Evolutionary conservation across 306 rosid species (phyloP).

Genomic region (Cicer pinnatifidum): DNA sequence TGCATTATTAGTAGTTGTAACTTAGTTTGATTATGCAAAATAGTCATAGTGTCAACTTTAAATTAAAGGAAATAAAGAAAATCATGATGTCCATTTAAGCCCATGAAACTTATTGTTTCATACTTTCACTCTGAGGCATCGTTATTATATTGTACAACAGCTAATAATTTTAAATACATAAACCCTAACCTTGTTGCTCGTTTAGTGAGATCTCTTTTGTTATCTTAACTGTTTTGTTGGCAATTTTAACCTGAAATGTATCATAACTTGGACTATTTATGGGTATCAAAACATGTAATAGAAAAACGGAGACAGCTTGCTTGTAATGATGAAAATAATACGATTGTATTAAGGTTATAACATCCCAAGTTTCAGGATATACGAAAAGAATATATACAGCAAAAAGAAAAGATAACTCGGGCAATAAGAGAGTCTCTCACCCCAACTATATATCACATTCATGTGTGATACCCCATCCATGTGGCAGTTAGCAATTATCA

Average conservation of each 20-base stretch:
- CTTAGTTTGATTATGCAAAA: conserved; percentile 39
- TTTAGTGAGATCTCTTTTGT: not conserved
- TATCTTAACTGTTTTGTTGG: not conserved
- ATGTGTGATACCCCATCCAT: too few species aligned
- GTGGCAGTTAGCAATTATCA: too few species aligned
- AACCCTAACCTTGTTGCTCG: not conserved
- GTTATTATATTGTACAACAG: conserved; percentile 34
- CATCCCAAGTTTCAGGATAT: not conserved
- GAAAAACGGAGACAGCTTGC: not conserved
- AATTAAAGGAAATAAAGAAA: not conserved
- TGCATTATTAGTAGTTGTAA: conserved; percentile 40
- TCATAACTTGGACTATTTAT: not conserved
- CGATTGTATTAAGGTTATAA: not conserved
- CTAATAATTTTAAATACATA: not conserved
- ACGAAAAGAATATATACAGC: not conserved
- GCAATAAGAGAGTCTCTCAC: not conserved
- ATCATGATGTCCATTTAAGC: not conserved
- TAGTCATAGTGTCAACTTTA: not conserved
- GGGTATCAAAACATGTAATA: not conserved
- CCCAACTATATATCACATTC: too few species aligned
- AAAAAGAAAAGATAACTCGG: not conserved
- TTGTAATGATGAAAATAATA: not conserved
- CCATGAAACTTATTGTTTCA: not conserved
- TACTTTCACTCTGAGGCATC: conserved; percentile 3
- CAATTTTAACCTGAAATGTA: not conserved